phyloP scores from a whole-genome alignment of 805 yeast species.

The Nakazawaea sp. region DNA sequence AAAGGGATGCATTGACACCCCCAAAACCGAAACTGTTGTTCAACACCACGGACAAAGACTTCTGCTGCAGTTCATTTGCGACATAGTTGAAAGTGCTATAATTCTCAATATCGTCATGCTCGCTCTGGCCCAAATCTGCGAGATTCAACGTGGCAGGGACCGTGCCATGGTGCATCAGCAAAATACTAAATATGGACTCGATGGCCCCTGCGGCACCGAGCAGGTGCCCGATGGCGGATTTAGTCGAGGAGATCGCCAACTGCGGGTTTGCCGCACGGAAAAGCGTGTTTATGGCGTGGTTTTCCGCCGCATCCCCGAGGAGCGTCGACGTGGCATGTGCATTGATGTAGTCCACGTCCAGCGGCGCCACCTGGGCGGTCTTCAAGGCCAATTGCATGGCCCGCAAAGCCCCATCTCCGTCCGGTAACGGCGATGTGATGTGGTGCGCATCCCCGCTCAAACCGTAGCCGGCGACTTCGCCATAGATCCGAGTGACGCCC shows the following conservation, averaged over 20 bases:
- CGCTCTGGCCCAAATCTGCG: constrained; percentile 40
- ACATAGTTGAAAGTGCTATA: constrained; percentile 46
- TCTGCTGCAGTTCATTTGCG: constrained; percentile 33
- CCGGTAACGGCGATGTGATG: constrained; percentile 82
- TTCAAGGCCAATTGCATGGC: constrained; percentile 76
- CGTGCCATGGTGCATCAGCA: constrained; percentile 48
- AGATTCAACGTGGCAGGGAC: constrained; percentile 84
- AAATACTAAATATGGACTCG: constrained; percentile 75
- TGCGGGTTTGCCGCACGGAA: constrained; percentile 32
- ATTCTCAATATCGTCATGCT: constrained; percentile 28
- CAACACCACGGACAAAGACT: constrained; percentile 49
- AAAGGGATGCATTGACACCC: constrained; percentile 82
- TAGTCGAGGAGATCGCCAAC: constrained; percentile 68
- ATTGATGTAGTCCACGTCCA: constrained; percentile 68
- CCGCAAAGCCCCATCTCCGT: constrained; percentile 78
- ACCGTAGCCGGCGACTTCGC: constrained; percentile 85
- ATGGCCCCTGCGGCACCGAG: constrained; percentile 96
- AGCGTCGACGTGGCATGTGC: constrained; percentile 96
- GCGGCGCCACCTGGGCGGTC: constrained; percentile 38
- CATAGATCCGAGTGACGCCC: constrained; percentile 59
- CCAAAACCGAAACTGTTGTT: constrained; percentile 97
- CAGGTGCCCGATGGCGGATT: constrained; percentile 90
- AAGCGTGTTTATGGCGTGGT: constrained; percentile 57
- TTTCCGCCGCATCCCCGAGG: constrained; percentile 87
- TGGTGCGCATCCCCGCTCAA: constrained; percentile 87